Percentiles rank a stretch among this genome's conserved stretches.
Evolutionary conservation across 139 green algal genomes (phyloP).

Genomic region (Closterium sp.): DNA sequence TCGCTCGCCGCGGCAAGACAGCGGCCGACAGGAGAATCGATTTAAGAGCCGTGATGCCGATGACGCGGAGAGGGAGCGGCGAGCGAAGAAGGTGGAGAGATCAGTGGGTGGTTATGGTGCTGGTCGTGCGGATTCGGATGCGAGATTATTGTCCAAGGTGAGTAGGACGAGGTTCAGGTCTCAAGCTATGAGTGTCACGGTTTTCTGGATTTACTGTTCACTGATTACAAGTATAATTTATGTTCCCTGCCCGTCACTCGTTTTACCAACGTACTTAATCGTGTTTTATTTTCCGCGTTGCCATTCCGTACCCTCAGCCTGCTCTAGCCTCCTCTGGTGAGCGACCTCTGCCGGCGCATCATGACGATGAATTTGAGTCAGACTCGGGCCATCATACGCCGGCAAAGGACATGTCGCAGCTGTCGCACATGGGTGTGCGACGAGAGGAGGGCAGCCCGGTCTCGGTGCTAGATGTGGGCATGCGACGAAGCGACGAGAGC

Average conservation of each 20-base stretch:
- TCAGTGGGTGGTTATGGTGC: background rate
- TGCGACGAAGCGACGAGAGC: background rate
- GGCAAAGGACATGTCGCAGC: background rate
- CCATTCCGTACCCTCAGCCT: background rate
- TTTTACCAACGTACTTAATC: background rate
- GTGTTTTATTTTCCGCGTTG: background rate
- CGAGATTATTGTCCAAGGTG: background rate
- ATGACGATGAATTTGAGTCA: background rate
- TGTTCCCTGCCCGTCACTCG: background rate
- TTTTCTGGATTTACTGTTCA: background rate
- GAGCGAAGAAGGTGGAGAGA: background rate
- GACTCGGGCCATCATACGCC: background rate
- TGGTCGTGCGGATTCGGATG: background rate
- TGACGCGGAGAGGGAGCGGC: background rate
- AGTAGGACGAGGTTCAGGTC: background rate
- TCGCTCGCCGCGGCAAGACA: background rate
- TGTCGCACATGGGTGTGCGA: background rate
- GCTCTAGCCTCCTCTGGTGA: background rate
- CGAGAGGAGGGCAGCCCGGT: background rate
- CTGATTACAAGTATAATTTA: too few species aligned
- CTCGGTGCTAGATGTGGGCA: background rate
- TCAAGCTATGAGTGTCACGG: background rate
- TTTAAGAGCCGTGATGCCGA: background rate
- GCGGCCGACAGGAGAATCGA: background rate
- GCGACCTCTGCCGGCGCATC: background rate